Base-by-base conservation (phyloP, 768 basidiomycete genomes). In the Pisolithus tinctorius region DNA sequence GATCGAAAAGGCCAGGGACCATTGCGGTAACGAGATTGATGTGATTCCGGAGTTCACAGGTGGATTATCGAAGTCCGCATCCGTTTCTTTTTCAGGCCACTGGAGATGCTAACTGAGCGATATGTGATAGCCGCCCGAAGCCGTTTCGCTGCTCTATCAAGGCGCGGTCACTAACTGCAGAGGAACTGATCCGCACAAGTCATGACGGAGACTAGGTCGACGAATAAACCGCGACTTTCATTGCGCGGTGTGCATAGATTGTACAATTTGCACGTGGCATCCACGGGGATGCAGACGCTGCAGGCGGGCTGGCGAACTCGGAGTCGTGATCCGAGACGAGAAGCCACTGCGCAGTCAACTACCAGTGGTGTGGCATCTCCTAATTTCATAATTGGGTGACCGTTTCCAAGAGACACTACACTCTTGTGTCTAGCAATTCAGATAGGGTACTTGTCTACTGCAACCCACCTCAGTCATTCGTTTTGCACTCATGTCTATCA, bases 1-100 rank as follows among this genome's bases (percentile, higher is more conserved):
- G 16, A 48, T 74, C 38, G 43, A 48, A 13, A 69, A 63, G 44
- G 57, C 61, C 1, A 48, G 53, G 16, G 66, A 68, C 25, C 53
- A 59, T 10, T 50, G 56, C 7, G 74, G 72, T 16, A 60, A 59
- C 2, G 63, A 64, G 17, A 61, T 74, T 0, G 58, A 59, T 4
- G 49, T 64, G 43, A 49, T 58, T 1, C 38, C 6, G 1, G 59
- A 63, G 30, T 68, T 68, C 27, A 63, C 64, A 6, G 31, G 45
- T 2, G 66, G 64, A 10, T 1, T 60, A 10, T 11, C 54, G n/a
- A 47, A 46, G 65, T 66, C 45, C 52, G 50, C n/a, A 8, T 39
- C 6, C 34, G n/a, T 23, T n/a, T 20, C 14, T 6, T 25, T 25
- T 37, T 11, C 6, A 20, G 9, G 13, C 25, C 14, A 44, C 25